Evolutionary conservation across 345 rosid genomes (phyloP).

Genomic region (Populus pruinosa): DNA sequence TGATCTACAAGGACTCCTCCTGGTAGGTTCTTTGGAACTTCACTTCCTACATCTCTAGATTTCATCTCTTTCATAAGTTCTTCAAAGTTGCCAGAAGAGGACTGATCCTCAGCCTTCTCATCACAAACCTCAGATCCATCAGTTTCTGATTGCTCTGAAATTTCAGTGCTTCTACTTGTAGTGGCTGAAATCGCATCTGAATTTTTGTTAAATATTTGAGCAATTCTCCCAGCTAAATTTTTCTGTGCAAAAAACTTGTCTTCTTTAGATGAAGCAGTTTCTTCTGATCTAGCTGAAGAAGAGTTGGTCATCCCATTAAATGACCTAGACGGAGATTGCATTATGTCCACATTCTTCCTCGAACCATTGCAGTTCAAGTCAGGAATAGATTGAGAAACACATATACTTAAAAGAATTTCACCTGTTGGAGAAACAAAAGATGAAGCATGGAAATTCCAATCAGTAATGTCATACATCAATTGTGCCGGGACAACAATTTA

Average conservation of each 20-base stretch:
- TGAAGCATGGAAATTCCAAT: neutral
- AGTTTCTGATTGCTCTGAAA: slow-evolving; percentile 46
- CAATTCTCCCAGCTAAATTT: slow-evolving; percentile 61
- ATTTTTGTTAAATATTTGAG: slow-evolving; percentile 76
- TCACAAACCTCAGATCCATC: slow-evolving; percentile 37
- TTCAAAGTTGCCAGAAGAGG: slow-evolving; percentile 53
- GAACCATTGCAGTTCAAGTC: slow-evolving; percentile 30
- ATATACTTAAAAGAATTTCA: slow-evolving; percentile 70
- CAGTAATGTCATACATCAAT: neutral
- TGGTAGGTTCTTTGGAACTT: slow-evolving; percentile 63
- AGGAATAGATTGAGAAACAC: slow-evolving; percentile 50
- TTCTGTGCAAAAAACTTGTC: slow-evolving; percentile 47
- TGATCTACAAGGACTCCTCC: slow-evolving; percentile 88
- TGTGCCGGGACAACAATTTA: neutral
- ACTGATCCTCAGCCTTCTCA: slow-evolving; percentile 47
- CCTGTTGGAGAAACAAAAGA: slow-evolving; percentile 40
- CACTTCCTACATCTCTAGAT: slow-evolving; percentile 61
- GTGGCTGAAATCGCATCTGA: slow-evolving; percentile 33
- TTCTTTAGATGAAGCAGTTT: slow-evolving; percentile 46
- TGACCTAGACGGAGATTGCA: slow-evolving; percentile 41
- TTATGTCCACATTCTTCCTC: slow-evolving; percentile 36
- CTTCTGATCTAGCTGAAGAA: slow-evolving; percentile 50
- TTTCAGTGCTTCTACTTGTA: slow-evolving; percentile 37
- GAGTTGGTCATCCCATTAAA: slow-evolving; percentile 35
- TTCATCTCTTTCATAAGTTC: slow-evolving; percentile 59